Evolutionary conservation across 768 basidiomycete species (phyloP).

Genomic region (Calocera cornea): DNA sequence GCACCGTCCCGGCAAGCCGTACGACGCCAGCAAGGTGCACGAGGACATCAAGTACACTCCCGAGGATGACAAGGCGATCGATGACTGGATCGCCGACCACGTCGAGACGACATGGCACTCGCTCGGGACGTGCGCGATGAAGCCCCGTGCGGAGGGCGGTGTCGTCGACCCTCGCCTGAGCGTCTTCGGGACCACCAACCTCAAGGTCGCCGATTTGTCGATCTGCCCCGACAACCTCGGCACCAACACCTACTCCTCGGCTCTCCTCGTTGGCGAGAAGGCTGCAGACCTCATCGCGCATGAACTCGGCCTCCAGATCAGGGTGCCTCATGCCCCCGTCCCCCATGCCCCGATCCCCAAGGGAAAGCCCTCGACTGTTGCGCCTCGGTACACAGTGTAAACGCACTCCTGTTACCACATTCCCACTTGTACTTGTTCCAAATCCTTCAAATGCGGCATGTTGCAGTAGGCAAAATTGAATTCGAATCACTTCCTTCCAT

Average conservation of each 20-base stretch:
- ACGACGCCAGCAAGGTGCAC: constrained; percentile 43
- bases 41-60: constrained; percentile 45
- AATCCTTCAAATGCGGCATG: not conserved
- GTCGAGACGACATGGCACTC: constrained; percentile 72
- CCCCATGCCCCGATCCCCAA: constrained; percentile 50
- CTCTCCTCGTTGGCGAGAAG: constrained; percentile 56
- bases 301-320: constrained; percentile 53
- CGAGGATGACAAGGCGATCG: constrained; percentile 59
- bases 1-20: constrained; percentile 44
- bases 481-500: not conserved
- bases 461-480: not conserved
- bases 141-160: constrained; percentile 50
- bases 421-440: not conserved
- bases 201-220: constrained; percentile 54
- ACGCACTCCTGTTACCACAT: not conserved
- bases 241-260: constrained; percentile 47
- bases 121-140: constrained; percentile 43
- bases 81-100: constrained; percentile 54
- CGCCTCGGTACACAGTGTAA: constrained; percentile 1
- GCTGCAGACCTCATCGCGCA: constrained; percentile 46
- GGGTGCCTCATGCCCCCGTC: constrained; percentile 49
- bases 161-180: constrained; percentile 51
- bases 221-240: constrained; percentile 64
- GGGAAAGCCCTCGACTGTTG: constrained; percentile 5
- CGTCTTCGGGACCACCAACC: constrained; percentile 50